Evolutionary conservation across 2,329 filamentous ascomycete species (phyloP).

Genomic region (Alternaria longipes): DNA sequence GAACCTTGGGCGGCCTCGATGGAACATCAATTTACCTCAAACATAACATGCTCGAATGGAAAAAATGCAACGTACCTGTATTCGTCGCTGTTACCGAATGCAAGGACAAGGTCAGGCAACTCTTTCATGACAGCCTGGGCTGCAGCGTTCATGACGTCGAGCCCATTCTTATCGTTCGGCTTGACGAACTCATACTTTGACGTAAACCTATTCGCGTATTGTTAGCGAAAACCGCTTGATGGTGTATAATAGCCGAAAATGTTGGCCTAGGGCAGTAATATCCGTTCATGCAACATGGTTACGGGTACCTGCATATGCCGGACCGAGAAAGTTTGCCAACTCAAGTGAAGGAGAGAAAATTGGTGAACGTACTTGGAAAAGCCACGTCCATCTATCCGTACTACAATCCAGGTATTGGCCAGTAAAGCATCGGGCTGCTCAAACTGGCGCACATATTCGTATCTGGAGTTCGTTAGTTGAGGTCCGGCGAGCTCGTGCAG

Average conservation of each 20-base stretch:
- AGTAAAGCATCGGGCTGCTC: slow-evolving; percentile 83
- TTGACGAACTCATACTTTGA: slow-evolving; percentile 86
- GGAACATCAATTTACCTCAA: slow-evolving; percentile 27
- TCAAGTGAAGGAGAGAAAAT: slow-evolving; percentile 13
- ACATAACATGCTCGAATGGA: slow-evolving; percentile 11
- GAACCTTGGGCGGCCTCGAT: slow-evolving; percentile 4
- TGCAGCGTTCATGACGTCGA: slow-evolving; percentile 94
- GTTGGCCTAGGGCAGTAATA: slow-evolving; percentile 11
- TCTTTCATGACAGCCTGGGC: slow-evolving; percentile 86
- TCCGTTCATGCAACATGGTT: slow-evolving; percentile 17
- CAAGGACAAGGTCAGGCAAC: slow-evolving; percentile 83
- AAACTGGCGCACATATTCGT: slow-evolving; percentile 91
- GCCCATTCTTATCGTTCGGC: slow-evolving; percentile 86
- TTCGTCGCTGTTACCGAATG: slow-evolving; percentile 94
- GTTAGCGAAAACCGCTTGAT: slow-evolving; percentile 15
- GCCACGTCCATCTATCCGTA: slow-evolving; percentile 90
- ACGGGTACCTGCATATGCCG: slow-evolving; percentile 32
- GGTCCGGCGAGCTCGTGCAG: slow-evolving; percentile 13
- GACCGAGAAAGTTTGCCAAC: slow-evolving; percentile 12
- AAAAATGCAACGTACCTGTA: slow-evolving; percentile 68
- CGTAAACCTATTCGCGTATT: slow-evolving; percentile 69
- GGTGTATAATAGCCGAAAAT: slow-evolving; percentile 10
- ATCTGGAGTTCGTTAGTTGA: slow-evolving; percentile 64
- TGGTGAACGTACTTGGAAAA: slow-evolving; percentile 79
- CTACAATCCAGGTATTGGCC: slow-evolving; percentile 93